Percentiles rank a stretch among this genome's conserved stretches.
These are phyloP conservation scores for Rhodotorula babjevae DNA, from an alignment of 768 basidiomycete species.

Conservation along the genomic window DNA sequence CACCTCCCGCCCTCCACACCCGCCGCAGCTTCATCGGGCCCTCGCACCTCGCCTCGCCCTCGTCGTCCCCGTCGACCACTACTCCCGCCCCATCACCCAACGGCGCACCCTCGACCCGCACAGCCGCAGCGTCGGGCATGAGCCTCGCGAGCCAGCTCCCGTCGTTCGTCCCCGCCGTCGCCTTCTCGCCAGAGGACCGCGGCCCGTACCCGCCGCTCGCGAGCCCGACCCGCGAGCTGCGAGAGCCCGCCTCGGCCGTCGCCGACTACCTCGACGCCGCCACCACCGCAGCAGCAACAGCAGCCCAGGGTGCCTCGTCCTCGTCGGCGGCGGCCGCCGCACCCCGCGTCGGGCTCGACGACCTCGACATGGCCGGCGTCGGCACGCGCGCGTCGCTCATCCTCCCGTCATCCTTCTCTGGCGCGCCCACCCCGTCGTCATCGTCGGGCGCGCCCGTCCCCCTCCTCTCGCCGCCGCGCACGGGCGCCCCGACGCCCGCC, in stretches of 20 bases:
- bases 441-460: not conserved
- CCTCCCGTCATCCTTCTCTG: not conserved
- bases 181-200: slow-evolving; percentile 16
- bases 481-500: not conserved
- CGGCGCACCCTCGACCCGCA: not conserved
- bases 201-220: slow-evolving; percentile 27
- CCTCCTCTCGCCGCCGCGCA: not conserved
- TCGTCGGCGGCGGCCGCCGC: not conserved
- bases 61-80: not conserved
- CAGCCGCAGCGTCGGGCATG: not conserved
- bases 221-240: not conserved
- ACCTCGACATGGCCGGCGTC: slow-evolving; percentile 23
- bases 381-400: slow-evolving; percentile 13
- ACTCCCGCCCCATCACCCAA: not conserved
- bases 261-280: too few species aligned
- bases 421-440: slow-evolving; percentile 26
- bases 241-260: too few species aligned
- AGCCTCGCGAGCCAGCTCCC: slow-evolving; percentile 4
- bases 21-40: too few species aligned
- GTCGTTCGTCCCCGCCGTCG: slow-evolving; percentile 5
- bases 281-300: too few species aligned
- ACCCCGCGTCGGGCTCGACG: too few species aligned
- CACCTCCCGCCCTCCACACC: not conserved
- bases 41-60: not conserved
- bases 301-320: too few species aligned